Conservation (phyloP, 2,329 filamentous ascomycete genomes). For the Apiospora rasikravindrae region DNA sequence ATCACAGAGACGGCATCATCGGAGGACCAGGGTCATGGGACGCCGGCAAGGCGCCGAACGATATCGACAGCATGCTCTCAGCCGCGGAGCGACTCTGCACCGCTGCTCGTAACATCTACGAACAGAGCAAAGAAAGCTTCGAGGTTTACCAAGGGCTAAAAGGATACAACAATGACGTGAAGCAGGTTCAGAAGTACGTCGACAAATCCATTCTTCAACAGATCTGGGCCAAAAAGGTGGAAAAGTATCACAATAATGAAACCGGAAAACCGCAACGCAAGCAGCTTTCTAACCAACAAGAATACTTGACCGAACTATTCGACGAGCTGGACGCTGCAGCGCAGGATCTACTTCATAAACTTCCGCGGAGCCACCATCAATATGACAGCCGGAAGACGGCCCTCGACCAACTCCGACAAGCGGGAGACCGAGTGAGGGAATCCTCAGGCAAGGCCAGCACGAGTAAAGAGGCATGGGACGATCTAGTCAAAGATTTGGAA, state of each 20-base stretch:
- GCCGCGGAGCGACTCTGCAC: neutral
- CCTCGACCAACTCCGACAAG: neutral
- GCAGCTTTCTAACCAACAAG: conserved; percentile 31
- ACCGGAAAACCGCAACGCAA: conserved; percentile 25
- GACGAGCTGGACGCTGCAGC: conserved; percentile 31
- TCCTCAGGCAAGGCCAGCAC: neutral
- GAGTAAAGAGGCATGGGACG: neutral
- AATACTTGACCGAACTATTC: conserved; percentile 34
- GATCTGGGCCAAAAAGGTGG: conserved; percentile 36
- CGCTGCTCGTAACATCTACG: neutral
- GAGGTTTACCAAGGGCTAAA: conserved; percentile 32
- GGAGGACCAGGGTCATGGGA: neutral
- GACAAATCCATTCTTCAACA: conserved; percentile 29
- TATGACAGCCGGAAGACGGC: neutral
- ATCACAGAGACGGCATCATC: neutral
- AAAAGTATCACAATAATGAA: conserved; percentile 26
- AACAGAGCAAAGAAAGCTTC: conserved; percentile 33
- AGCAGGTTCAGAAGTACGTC: conserved; percentile 32
- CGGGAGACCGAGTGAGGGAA: neutral
- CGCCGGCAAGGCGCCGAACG: neutral
- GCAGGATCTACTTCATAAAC: conserved; percentile 12
- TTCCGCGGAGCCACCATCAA: neutral
- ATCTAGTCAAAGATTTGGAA: neutral
- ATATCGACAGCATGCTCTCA: neutral
- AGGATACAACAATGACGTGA: conserved; percentile 32